These are phyloP conservation scores for Bipolaris bicolor DNA, from an alignment of 2,329 filamentous ascomycete genomes.

Conservation along the genomic window DNA sequence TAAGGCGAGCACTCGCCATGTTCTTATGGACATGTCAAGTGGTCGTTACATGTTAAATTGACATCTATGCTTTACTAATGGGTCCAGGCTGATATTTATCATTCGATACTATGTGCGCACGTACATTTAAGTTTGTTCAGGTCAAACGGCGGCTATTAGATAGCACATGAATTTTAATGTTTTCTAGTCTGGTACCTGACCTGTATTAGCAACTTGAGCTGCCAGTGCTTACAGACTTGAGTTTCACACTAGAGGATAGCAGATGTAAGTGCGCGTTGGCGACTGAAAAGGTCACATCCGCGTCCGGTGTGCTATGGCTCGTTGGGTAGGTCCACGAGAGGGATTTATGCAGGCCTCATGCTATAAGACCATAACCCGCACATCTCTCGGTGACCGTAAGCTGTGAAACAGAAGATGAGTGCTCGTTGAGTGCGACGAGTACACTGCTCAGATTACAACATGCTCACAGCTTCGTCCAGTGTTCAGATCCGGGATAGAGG, in stretches of 20 bases:
- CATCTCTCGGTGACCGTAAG: background rate
- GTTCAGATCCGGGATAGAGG: background rate
- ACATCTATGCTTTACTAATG: background rate
- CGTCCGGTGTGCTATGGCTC: too few relatives aligned
- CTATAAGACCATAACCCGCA: background rate
- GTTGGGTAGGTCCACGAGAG: too few relatives aligned
- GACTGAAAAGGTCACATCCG: too few relatives aligned
- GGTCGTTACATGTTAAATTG: background rate
- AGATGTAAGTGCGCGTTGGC: too few relatives aligned
- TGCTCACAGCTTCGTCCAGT: background rate
- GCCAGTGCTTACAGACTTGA: too few relatives aligned
- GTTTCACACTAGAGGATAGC: too few relatives aligned
- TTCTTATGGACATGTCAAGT: background rate
- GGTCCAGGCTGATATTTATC: background rate
- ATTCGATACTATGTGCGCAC: background rate
- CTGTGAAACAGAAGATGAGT: background rate
- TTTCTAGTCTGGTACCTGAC: background rate
- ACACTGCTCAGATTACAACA: background rate
- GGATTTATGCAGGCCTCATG: background rate
- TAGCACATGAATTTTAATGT: background rate
- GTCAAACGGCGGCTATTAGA: background rate
- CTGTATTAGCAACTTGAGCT: background rate
- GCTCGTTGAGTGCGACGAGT: background rate
- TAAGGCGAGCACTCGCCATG: background rate
- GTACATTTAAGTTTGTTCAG: background rate